A percentile compares a stretch with the other conserved stretches of the same genome.
Conservation (phyloP, 805 yeast genomes). For the Hanseniaspora clermontiae region DNA sequence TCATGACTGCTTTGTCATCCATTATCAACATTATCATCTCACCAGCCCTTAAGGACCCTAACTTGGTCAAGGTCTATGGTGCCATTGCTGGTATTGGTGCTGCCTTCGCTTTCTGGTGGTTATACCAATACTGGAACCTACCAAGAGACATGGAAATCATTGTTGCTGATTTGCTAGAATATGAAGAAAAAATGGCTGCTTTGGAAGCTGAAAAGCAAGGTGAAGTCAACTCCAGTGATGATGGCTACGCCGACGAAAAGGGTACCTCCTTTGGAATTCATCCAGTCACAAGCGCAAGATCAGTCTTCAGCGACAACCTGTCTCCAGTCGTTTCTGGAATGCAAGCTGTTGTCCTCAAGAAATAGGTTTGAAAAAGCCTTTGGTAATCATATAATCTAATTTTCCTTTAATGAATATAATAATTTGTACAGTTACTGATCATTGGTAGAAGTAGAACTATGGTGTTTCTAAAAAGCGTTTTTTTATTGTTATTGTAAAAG, state of each 20-base stretch:
- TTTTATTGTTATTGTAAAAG: too few relatives aligned
- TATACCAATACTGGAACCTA: constrained; percentile 29
- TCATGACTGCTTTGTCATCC: constrained; percentile 63
- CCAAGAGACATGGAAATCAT: constrained; percentile 31
- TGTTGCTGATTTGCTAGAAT: constrained; percentile 17
- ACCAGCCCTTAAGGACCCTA: constrained; percentile 34
- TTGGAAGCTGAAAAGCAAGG: constrained; percentile 2
- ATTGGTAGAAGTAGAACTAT: background rate
- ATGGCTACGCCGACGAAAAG: background rate
- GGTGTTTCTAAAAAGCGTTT: too few relatives aligned
- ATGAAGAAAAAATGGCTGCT: constrained; percentile 12
- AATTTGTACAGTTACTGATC: background rate
- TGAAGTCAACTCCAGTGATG: background rate
- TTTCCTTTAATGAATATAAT: too few relatives aligned
- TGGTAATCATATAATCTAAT: too few relatives aligned
- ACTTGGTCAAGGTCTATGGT: constrained; percentile 32
- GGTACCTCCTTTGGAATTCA: background rate
- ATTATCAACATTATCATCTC: constrained; percentile 36
- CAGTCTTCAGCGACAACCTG: background rate
- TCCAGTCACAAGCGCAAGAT: background rate
- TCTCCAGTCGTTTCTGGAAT: constrained; percentile 9
- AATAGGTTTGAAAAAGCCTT: too few relatives aligned
- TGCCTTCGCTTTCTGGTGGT: constrained; percentile 26
- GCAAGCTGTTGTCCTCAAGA: constrained; percentile 5
- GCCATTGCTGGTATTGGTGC: constrained; percentile 31